Evolutionary conservation across 768 basidiomycete genomes (phyloP), one percentile per base, ranked within the genome.

Genomic region (Mycena haematopus): DNA sequence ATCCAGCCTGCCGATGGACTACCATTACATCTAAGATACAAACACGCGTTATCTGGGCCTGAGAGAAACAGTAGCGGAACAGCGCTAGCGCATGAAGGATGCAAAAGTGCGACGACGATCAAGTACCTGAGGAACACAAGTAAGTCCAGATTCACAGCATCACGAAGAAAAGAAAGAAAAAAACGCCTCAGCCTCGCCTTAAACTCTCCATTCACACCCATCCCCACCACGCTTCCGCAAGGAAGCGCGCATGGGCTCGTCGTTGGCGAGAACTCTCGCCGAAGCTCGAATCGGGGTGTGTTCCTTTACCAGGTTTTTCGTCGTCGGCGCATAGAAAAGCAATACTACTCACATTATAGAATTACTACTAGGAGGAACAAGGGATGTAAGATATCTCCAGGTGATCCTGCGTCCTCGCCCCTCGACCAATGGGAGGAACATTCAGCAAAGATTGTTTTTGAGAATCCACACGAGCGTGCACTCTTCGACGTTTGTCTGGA

Each of bases 401-500:
- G 92, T 93, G 88, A 89, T 93, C 92, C 87, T 82, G 91, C 92
- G 80, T 93, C 92, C 88, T 91, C 24, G 77, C 89, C 82, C 85
- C 92, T 93, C 92, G 76, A 93, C 92, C 92, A 84, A 75, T 72
- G 92, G 92, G 92, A 93, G 84, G 80, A 87, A 84, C 91, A 79
- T 83, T 91, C 92, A 86, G 92, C 91, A 86, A 84, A 88, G 90
- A 93, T 84, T 92, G 92, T 93, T 93, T 93, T 92, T 84, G 90
- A 90, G 89, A 79, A 77, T 79, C 77, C 75, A 71, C 69, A 70
- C 73, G 47, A 64, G 70, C 70, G 68, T 72, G 79, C 74, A 52
- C 56, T 93, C 90, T 92, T 74, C 89, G 88, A 91, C 91, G 84
- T 81, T 89, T 92, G 91, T 93, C 91, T 93, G 91, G 91, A 88